Evolutionary conservation across 2,329 filamentous ascomycete genomes (phyloP).

Genomic region (Fusarium graminum): DNA sequence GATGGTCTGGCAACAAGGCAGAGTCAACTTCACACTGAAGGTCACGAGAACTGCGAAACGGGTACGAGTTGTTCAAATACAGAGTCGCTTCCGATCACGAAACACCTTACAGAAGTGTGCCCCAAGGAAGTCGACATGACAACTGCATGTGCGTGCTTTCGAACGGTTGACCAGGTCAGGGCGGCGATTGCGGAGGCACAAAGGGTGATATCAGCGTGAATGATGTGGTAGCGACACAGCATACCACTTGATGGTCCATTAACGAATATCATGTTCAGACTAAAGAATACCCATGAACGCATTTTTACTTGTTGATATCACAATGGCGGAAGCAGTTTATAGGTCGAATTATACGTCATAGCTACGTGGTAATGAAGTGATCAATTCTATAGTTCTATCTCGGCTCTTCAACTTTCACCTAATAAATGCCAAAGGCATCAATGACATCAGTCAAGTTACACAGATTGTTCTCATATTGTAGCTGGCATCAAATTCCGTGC

Average conservation of each 20-base stretch:
- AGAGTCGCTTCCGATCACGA: conserved; percentile 7
- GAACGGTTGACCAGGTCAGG: conserved; percentile 27
- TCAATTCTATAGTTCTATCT: too few species aligned
- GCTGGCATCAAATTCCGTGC: too few species aligned
- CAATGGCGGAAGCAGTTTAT: too few species aligned
- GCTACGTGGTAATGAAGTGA: too few species aligned
- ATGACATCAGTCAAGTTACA: too few species aligned
- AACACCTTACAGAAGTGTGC: conserved; percentile 30
- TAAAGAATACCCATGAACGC: conserved; percentile 8
- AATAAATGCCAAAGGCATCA: too few species aligned
- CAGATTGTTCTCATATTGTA: too few species aligned
- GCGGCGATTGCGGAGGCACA: conserved; percentile 23
- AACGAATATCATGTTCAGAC: too few species aligned
- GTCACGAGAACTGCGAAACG: conserved; percentile 31
- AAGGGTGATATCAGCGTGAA: conserved; percentile 3
- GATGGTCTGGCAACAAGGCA: conserved; percentile 20
- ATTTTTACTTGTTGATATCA: not conserved
- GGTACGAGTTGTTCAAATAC: conserved; percentile 34
- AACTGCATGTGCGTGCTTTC: conserved; percentile 27
- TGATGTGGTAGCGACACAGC: too few species aligned
- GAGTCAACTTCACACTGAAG: conserved; percentile 29
- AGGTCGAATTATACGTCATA: too few species aligned
- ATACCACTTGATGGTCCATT: not conserved
- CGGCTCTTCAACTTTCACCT: too few species aligned
- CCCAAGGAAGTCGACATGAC: conserved; percentile 37